Base-by-base conservation (phyloP, 2,329 filamentous ascomycete species). In the Atkinsonella hypoxylon region DNA sequence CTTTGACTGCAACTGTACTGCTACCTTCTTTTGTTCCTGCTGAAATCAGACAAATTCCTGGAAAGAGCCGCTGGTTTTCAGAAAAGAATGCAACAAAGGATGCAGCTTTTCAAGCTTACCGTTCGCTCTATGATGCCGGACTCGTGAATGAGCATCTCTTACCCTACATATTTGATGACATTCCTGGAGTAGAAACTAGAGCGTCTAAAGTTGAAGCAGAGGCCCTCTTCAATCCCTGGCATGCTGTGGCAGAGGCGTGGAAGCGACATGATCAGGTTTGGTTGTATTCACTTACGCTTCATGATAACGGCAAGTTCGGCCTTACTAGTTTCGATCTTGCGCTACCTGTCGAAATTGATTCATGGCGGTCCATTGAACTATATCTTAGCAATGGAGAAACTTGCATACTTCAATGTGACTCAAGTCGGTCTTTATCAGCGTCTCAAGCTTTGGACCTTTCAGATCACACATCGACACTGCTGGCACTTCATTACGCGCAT, bases 91-190 rank as follows among this genome's bases (percentile, higher is more conserved):
- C 89, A 0, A 81, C 74, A 57, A 88, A 85, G 60, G 91, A 96
- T 64, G 88, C 85, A 1, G 85, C 88, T 0, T 93, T 95, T 54
- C 79, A 87, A 59, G 87, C 89, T 1, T 95, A 90, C 60, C 67
- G 78, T 20, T 73, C 72, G 5, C 71, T 97, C 0, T 82, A 91
- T 61, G 58, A 77, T 8, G 83, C 78, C 26, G 84, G 85, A 0
- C 70, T 96, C 5, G 66, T 97, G 1, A 89, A 87, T 54, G 79
- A 94, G 13, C 75, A 95, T 58, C 67, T 96, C 0, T 71, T 95
- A 40, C 91, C 91, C 9, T 68, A 75, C 13, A 66, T 64, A 49
- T 65, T 70, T 10, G 63, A 71, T 2, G 69, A 71, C n/a, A 56
- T 66, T 9, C 59, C 66, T 2, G 67, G 64, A 0, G 57, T 74